These are phyloP conservation scores for Gnaphalium uliginosum DNA, from an alignment of 129 eudicot species.

Conservation along the genomic window DNA sequence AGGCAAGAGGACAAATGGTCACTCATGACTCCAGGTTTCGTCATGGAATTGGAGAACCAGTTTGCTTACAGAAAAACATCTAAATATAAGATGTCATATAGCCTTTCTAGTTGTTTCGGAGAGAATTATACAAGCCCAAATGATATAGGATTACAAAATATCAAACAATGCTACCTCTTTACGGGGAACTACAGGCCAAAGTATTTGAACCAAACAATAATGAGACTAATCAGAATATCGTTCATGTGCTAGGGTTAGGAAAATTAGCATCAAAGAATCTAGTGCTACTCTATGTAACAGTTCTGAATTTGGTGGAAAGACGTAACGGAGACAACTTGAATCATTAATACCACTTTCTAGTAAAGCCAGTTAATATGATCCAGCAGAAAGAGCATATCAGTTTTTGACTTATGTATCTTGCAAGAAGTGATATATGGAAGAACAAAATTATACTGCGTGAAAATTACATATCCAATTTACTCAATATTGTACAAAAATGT, in stretches of 20 bases:
- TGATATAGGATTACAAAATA: neutral
- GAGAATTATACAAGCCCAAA: neutral
- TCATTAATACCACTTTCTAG: neutral
- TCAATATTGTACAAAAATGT: neutral
- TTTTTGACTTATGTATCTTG: neutral
- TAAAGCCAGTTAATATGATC: conserved; percentile 7
- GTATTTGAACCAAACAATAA: neutral
- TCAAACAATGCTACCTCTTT: neutral
- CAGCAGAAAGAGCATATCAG: neutral
- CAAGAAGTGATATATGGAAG: neutral
- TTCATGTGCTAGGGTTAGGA: neutral
- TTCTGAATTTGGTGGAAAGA: neutral
- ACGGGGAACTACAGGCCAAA: neutral
- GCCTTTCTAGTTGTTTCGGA: neutral
- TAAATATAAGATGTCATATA: neutral
- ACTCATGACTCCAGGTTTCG: neutral
- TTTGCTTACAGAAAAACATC: neutral
- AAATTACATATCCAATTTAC: neutral
- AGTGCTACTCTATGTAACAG: neutral
- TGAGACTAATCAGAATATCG: neutral
- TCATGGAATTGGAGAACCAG: neutral
- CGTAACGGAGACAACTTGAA: neutral
- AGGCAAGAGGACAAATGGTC: neutral
- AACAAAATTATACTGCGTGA: neutral
- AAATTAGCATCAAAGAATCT: neutral